phyloP scores from a whole-genome alignment of 257 asterid genomes.

The Scutellaria barbata region DNA sequence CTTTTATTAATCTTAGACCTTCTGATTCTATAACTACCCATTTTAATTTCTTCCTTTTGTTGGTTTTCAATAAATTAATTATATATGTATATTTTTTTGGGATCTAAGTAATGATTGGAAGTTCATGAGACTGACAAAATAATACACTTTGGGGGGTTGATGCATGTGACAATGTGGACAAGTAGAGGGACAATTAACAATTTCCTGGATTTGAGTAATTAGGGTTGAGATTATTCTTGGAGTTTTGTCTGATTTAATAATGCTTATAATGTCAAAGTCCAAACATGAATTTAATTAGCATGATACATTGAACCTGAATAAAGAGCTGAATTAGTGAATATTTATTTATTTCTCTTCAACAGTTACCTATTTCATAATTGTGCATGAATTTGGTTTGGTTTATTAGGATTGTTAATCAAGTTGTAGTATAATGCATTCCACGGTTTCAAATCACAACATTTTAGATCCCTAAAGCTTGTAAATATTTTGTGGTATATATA shows the following conservation, averaged over 20 bases:
- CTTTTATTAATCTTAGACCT: slow-evolving; percentile 35
- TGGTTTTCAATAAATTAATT: slow-evolving; percentile 32
- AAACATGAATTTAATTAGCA: slow-evolving; percentile 24
- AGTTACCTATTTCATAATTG: slow-evolving; percentile 35
- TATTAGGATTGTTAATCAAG: neutral
- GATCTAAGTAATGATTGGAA: slow-evolving; percentile 72
- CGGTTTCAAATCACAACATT: slow-evolving; percentile 36
- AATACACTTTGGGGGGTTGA: slow-evolving; percentile 41
- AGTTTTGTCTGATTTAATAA: slow-evolving; percentile 32
- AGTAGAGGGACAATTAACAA: slow-evolving; percentile 49
- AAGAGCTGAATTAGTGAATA: slow-evolving; percentile 33
- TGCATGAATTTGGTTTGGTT: slow-evolving; percentile 41
- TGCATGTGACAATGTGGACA: slow-evolving; percentile 82
- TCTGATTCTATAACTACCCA: slow-evolving; percentile 46
- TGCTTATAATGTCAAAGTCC: slow-evolving; percentile 5
- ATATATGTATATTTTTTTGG: slow-evolving; percentile 40
- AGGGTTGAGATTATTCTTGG: slow-evolving; percentile 25
- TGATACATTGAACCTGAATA: slow-evolving; percentile 51
- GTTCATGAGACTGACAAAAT: slow-evolving; percentile 47
- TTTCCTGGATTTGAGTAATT: slow-evolving; percentile 15
- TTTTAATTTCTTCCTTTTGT: slow-evolving; percentile 23
- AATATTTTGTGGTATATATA: neutral
- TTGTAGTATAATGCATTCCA: slow-evolving; percentile 35
- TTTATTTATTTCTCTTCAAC: slow-evolving; percentile 15
- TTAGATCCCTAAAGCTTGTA: slow-evolving; percentile 18